Conservation (phyloP, 345 rosid genomes). For the Euphorbia pulcherrima region DNA sequence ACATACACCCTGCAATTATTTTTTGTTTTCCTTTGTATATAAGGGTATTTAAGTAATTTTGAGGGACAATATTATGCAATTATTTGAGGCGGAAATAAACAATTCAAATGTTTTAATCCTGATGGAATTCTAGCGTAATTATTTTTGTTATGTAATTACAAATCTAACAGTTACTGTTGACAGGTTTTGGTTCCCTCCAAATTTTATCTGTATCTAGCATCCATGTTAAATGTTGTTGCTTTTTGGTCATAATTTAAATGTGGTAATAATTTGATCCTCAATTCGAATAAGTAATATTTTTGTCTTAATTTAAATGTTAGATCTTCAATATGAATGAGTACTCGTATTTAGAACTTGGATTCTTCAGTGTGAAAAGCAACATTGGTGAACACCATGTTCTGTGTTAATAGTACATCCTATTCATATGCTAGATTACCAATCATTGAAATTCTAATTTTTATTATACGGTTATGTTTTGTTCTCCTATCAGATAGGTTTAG, state of each 20-base stretch:
- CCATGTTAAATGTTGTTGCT: not conserved
- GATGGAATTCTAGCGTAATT: too few relatives aligned
- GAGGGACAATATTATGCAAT: too few relatives aligned
- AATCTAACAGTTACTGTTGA: not conserved
- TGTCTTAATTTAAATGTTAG: not conserved
- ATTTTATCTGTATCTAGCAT: not conserved
- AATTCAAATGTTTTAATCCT: too few relatives aligned
- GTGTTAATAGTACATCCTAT: not conserved
- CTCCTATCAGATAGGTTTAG: slow-evolving; percentile 57
- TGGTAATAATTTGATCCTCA: not conserved
- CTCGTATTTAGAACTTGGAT: not conserved
- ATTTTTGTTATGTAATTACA: not conserved
- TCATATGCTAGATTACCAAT: not conserved
- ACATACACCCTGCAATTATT: too few relatives aligned
- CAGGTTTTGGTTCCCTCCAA: not conserved
- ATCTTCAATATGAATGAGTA: not conserved
- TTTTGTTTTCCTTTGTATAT: too few relatives aligned
- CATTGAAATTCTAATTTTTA: not conserved
- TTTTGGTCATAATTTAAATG: not conserved
- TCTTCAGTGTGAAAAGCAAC: not conserved
- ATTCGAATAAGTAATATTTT: not conserved
- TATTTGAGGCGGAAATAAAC: too few relatives aligned
- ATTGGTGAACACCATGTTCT: not conserved
- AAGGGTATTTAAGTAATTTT: too few relatives aligned
- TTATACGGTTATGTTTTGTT: slow-evolving; percentile 1